These are phyloP conservation scores for Saccharum spontaneum DNA, from an alignment of 176 grass and related monocot species.

Conservation along the genomic window DNA sequence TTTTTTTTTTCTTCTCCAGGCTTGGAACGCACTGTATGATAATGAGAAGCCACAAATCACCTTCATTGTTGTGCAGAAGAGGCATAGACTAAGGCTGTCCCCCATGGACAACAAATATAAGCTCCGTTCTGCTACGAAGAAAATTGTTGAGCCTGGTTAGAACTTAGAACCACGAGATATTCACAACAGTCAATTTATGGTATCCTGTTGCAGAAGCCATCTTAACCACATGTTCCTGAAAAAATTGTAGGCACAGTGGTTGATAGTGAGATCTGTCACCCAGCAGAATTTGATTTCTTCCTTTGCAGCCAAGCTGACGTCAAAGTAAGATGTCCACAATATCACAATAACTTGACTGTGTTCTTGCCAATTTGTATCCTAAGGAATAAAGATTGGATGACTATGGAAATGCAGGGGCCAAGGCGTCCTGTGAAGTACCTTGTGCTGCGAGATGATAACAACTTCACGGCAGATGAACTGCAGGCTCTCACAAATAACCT, in stretches of 20 bases:
- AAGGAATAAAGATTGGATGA: not conserved
- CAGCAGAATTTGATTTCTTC: slow-evolving; percentile 75
- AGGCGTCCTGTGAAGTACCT: slow-evolving; percentile 68
- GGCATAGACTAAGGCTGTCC: slow-evolving; percentile 64
- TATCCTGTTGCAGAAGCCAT: not conserved
- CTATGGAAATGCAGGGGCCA: slow-evolving; percentile 39
- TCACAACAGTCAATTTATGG: not conserved
- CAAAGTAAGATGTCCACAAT: slow-evolving; percentile 35
- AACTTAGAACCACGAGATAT: not conserved
- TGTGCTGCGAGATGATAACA: slow-evolving; percentile 71
- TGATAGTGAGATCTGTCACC: slow-evolving; percentile 75
- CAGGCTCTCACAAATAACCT: slow-evolving; percentile 73
- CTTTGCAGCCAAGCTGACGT: slow-evolving; percentile 64
- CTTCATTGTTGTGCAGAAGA: slow-evolving; percentile 83
- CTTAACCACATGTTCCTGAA: not conserved
- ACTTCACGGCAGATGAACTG: slow-evolving; percentile 64
- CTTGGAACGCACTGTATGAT: slow-evolving; percentile 55
- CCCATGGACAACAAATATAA: not conserved
- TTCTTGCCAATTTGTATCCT: not conserved
- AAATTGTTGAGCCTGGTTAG: slow-evolving; percentile 60
- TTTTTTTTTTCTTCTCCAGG: slow-evolving; percentile 27
- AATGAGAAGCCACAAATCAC: slow-evolving; percentile 52
- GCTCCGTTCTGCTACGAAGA: not conserved
- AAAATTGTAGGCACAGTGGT: slow-evolving; percentile 66
- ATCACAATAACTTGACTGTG: not conserved